Evolutionary conservation across 176 grass and related monocot genomes (phyloP), one percentile per base, ranked within the genome.

Genomic region (Paspalum vaginatum): DNA sequence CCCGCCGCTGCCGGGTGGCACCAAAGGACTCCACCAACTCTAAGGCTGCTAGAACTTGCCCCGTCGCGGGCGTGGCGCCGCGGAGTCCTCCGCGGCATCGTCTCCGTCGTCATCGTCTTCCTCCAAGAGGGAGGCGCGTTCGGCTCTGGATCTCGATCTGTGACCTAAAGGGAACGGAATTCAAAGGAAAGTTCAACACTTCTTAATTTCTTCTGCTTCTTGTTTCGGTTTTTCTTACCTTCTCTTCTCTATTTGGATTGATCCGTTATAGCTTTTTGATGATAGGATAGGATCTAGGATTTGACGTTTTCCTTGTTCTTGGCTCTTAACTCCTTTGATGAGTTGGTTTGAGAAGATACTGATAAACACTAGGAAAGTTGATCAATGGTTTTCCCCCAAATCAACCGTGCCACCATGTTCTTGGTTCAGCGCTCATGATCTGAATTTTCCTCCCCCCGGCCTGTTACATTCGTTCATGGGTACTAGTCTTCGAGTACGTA

Each of bases 61-160:
- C 20, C 79, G 59, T 6, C 79, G 79, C 11, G 79, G 78, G n/a
- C n/a, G n/a, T n/a, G n/a, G n/a, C n/a, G n/a, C n/a, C 2, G 78
- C 40, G 0, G 85, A 79, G 25, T 85, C 74, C 22, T 83, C 88
- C 13, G 77, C 78, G 0, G 80, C 82, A 4, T 81, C 78, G 43
- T 85, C 86, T 22, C 87, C 90, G 6, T 90, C 93, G 38, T 78
- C 92, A 37, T 93, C 93, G 68, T 91, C 86, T 59, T 91, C 93
- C 42, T 82, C 91, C 44, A 89, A 74, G 72, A 90, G 84, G 79
- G 91, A 90, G 62, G 84, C 78, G 32, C 93, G 84, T 72, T 91
- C 93, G 16, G 86, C 88, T 38, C 77, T 99, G 82, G 93, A 99
- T 99, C 97, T 91, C 72, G 93, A 99, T 89, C 90, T 99, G 88